Evolutionary conservation across 495 filamentous ascomycete genomes (phyloP).

Genomic region (Trichodelitschia bisporula): DNA sequence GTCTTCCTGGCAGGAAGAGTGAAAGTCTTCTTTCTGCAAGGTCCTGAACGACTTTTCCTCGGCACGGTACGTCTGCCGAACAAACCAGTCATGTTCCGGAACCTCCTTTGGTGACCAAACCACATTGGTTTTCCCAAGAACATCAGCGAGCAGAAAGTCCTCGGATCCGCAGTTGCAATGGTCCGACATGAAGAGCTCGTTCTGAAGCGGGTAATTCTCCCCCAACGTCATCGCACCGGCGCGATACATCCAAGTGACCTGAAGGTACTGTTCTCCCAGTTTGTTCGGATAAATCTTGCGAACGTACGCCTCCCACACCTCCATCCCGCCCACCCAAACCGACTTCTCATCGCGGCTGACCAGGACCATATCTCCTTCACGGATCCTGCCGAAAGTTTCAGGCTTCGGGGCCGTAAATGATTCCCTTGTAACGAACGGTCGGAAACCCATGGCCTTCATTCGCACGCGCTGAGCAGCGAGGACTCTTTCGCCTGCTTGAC

Average conservation of each 20-base stretch:
- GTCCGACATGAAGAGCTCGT: constrained; percentile 55
- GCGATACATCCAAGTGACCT: constrained; percentile 48
- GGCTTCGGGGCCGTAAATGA: no score
- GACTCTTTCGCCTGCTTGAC: background rate
- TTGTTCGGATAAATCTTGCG: constrained; percentile 10
- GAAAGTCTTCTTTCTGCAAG: no score
- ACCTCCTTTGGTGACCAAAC: constrained; percentile 27
- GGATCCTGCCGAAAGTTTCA: constrained; percentile 12
- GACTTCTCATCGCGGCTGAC: constrained; percentile 22
- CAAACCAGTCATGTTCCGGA: no score
- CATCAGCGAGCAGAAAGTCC: constrained; percentile 22
- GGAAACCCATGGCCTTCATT: no score
- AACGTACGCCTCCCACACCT: constrained; percentile 40
- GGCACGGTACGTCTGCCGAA: no score
- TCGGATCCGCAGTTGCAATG: constrained; percentile 56
- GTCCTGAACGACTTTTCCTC: no score
- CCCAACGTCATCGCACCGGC: constrained; percentile 40
- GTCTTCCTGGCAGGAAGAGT: no score
- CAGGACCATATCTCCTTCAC: constrained; percentile 25
- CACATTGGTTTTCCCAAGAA: constrained; percentile 27
- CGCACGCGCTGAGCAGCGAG: constrained; percentile 6
- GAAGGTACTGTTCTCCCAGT: constrained; percentile 19
- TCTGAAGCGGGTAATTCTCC: constrained; percentile 33
- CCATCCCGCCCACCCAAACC: constrained; percentile 25
- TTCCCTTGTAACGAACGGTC: no score